A percentile compares a stretch with the other conserved stretches of the same genome.
Conservation (phyloP, 805 yeast species). For the Monosporozyma yasuniensis region DNA sequence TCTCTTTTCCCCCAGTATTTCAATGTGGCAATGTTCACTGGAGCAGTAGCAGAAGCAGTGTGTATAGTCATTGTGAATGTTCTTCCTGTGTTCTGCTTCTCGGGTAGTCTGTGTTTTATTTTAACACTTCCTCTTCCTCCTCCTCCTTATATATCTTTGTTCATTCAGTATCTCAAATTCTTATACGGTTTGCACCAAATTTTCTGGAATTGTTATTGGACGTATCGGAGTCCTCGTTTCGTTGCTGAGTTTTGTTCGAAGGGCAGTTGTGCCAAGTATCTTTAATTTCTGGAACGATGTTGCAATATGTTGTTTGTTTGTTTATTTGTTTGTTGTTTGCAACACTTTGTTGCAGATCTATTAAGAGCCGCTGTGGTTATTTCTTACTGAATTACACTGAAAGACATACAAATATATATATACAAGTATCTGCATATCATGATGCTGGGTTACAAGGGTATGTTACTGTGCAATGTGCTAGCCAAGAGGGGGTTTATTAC, state of each 20-base stretch:
- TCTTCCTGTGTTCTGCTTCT: no score
- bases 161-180: background rate
- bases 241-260: background rate
- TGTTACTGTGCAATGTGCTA: no score
- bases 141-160: background rate
- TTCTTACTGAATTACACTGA: no score
- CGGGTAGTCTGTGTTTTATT: background rate
- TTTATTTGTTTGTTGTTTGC: background rate
- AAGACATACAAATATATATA: no score
- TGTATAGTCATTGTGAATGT: constrained; percentile 40
- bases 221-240: background rate
- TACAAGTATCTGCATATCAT: no score
- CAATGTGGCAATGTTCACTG: constrained; percentile 94
- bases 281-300: no score
- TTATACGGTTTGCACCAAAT: background rate
- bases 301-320: background rate
- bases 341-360: no score
- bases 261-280: background rate
- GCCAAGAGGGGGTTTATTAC: no score
- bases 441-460: no score
- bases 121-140: background rate
- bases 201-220: background rate
- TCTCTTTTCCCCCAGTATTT: constrained; percentile 99
- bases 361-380: no score
- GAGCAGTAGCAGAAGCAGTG: constrained; percentile 85